These are phyloP conservation scores for Berkeleyomyces basicola DNA, from an alignment of 2,329 filamentous ascomycete genomes.

Conservation along the genomic window DNA sequence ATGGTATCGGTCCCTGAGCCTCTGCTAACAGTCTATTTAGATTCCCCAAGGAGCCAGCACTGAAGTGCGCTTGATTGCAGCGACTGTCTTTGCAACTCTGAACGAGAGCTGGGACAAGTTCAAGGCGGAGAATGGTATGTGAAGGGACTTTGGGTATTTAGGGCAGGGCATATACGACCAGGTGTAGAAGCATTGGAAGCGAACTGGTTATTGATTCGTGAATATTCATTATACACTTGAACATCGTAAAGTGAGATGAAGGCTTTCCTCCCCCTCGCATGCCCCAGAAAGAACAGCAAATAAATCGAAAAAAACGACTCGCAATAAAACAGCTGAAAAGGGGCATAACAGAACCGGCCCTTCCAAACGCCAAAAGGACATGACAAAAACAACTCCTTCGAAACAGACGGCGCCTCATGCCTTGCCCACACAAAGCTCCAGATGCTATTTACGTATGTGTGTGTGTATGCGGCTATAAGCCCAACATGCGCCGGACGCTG, in stretches of 20 bases:
- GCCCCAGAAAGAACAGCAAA: not conserved
- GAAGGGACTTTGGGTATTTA: constrained; percentile 10
- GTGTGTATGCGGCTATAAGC: constrained; percentile 37
- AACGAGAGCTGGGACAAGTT: constrained; percentile 63
- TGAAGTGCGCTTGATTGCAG: constrained; percentile 49
- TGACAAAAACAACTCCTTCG: not conserved
- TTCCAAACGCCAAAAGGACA: not conserved
- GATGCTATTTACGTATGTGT: not conserved
- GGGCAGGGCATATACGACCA: not conserved
- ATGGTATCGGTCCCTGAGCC: no score
- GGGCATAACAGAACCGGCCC: not conserved
- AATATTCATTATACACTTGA: constrained; percentile 9
- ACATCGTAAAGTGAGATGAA: not conserved
- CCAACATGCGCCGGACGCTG: constrained; percentile 63
- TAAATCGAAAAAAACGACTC: not conserved
- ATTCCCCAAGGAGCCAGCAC: constrained; percentile 47
- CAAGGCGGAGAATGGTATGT: constrained; percentile 51
- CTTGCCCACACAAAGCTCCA: not conserved
- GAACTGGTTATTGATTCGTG: constrained; percentile 3
- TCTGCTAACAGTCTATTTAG: constrained; percentile 22
- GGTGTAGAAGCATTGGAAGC: not conserved
- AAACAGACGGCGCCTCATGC: constrained; percentile 1
- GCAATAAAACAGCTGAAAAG: not conserved
- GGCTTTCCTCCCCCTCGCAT: not conserved
- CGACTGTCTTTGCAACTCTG: constrained; percentile 47